Base-by-base conservation (phyloP, 2,329 filamentous ascomycete species). In the Trichoderma polysporum region DNA sequence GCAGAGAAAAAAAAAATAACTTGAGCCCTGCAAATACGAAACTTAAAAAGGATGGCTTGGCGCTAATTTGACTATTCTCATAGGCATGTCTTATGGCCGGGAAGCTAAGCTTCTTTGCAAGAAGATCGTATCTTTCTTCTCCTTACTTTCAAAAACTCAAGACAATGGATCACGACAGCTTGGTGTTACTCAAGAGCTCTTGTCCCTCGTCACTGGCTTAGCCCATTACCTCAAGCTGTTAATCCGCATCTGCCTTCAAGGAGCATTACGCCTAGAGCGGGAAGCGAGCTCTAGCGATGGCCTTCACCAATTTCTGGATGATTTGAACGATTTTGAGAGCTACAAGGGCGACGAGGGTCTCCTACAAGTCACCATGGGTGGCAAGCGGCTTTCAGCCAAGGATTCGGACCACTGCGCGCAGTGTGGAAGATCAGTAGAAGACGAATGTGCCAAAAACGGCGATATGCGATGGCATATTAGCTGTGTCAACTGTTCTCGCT, bases 81-180 rank as follows among this genome's bases (percentile, higher is more conserved):
- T 22, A 91, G 93, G 91, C 69, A 85, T 99, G 69, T 92, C 93
- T 10, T 99, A 98, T 76, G 91, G 91, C 19, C 89, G 95, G 74
- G 95, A 99, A 81, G 92, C 95, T n/a, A 99, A 99, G 79, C 85
- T 99, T 59, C 87, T 99, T n/a, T 99, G 95, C 84, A 99, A 99
- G 80, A 99, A 99, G 79, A 97, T 99, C 64, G 95, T 99, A 6
- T 92, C 94, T 29, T 99, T 99, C 83, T 99, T 99, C 78, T 93
- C 93, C 13, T 83, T 99, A 19, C 84, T 99, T 9, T 97, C 94
- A 6, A 97, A 97, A 78, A 95, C 94, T 1, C 94, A 98, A 76
- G 94, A 97, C 74, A 92, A 90, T 9, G 92, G 91, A n/a, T 89
- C 92, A 41, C 87, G 92, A 67, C 95, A 97, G 76, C 87, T 98